Evolutionary conservation across 2,329 filamentous ascomycete species (phyloP).

Genomic region (Rutstroemia sp.): DNA sequence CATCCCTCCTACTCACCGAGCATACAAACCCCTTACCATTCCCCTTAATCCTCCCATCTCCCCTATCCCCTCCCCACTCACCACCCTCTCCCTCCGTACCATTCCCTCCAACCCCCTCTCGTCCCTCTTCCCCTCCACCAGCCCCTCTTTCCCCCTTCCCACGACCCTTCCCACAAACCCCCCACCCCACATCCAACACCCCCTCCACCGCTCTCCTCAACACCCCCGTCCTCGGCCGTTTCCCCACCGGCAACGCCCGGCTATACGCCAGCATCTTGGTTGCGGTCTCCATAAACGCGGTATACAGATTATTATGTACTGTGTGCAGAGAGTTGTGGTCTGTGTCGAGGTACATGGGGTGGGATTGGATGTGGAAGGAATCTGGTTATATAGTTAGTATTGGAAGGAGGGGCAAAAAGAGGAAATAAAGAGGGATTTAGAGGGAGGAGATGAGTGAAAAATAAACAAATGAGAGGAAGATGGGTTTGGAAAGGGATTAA

Average conservation of each 20-base stretch:
- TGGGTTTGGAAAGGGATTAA: not conserved
- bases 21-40: constrained; percentile 9
- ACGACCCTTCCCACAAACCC: constrained; percentile 20
- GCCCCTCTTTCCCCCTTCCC: not conserved
- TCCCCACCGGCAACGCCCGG: constrained; percentile 45
- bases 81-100: too few relatives aligned
- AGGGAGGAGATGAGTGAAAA: not conserved
- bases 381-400: constrained; percentile 30
- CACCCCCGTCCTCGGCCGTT: constrained; percentile 22
- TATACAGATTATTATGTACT: constrained; percentile 66
- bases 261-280: constrained; percentile 63
- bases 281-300: constrained; percentile 70
- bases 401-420: too few relatives aligned
- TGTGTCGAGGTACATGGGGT: constrained; percentile 77
- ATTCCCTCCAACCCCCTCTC: too few relatives aligned
- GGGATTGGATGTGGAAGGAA: constrained; percentile 76
- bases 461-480: too few relatives aligned
- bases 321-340: constrained; percentile 63
- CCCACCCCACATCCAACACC: not conserved
- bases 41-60: constrained; percentile 18
- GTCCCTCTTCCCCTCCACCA: too few relatives aligned
- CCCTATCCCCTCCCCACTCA: too few relatives aligned
- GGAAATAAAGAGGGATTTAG: too few relatives aligned
- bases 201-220: constrained; percentile 14
- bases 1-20: constrained; percentile 20